Percentiles rank a stretch among this genome's conserved stretches.
phyloP scores from a whole-genome alignment of 257 asterid species.

The Gentiana straminea region DNA sequence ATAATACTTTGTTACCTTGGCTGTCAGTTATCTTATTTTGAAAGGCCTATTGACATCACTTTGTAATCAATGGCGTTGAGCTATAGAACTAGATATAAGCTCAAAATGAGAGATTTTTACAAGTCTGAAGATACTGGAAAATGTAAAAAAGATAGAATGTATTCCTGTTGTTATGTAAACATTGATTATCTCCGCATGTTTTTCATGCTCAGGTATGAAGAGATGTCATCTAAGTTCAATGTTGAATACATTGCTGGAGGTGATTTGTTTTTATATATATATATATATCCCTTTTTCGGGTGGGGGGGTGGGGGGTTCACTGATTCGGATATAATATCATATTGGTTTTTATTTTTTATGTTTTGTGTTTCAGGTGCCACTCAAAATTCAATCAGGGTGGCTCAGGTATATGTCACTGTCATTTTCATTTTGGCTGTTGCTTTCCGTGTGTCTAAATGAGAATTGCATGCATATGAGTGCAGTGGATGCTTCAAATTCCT shows the following conservation, averaged over 20 bases:
- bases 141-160: too few species aligned
- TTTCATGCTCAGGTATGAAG: constrained; percentile 63
- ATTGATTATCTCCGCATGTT: too few species aligned
- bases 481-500: constrained; percentile 52
- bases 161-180: too few species aligned
- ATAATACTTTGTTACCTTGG: too few species aligned
- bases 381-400: constrained; percentile 90
- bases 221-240: constrained; percentile 59
- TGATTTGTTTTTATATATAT: constrained; percentile 13
- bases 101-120: too few species aligned
- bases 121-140: too few species aligned
- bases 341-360: neutral
- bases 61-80: too few species aligned
- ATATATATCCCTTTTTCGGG: neutral
- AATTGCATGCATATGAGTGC: constrained; percentile 6
- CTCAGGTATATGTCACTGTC: constrained; percentile 49
- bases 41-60: too few species aligned
- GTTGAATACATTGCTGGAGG: constrained; percentile 99
- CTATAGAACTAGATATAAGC: too few species aligned
- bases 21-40: too few species aligned
- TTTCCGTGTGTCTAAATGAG: constrained; percentile 1
- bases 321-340: too few species aligned
- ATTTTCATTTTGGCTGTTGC: constrained; percentile 1
- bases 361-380: constrained; percentile 63
- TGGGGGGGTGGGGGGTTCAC: neutral